phyloP scores from a whole-genome alignment of 192 early-diverging fungal genomes.

The Kappamyces sp. region DNA sequence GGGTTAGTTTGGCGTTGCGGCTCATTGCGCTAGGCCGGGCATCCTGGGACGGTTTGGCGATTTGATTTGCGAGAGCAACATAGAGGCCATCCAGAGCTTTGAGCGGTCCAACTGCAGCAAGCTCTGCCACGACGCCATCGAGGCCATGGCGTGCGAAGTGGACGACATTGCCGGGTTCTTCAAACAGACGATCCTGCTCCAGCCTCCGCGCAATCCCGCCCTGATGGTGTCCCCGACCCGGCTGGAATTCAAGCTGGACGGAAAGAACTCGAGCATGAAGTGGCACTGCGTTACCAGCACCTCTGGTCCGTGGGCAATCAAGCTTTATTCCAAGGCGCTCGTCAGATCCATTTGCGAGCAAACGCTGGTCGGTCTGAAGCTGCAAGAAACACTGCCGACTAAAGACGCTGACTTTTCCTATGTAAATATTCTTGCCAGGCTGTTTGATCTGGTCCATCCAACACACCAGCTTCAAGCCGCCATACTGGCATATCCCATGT shows the following conservation, averaged over 20 bases:
- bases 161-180: slow-evolving; percentile 43
- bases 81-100: slow-evolving; percentile 39
- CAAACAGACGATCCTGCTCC: slow-evolving; percentile 26
- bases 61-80: slow-evolving; percentile 31
- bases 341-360: slow-evolving; percentile 25
- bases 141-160: slow-evolving; percentile 21
- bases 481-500: slow-evolving; percentile 38
- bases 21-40: slow-evolving; percentile 30
- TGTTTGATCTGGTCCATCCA: slow-evolving; percentile 46
- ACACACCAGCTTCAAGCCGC: slow-evolving; percentile 38
- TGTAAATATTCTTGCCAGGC: slow-evolving; percentile 28
- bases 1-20: slow-evolving; percentile 26
- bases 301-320: slow-evolving; percentile 20
- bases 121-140: slow-evolving; percentile 38
- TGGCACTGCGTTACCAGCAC: slow-evolving; percentile 31
- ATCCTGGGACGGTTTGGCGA: slow-evolving; percentile 48
- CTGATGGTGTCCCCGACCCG: slow-evolving; percentile 17
- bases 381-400: neutral
- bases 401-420: slow-evolving; percentile 25
- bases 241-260: slow-evolving; percentile 20
- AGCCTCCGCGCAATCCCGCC: neutral
- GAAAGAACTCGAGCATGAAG: neutral
- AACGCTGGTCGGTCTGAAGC: slow-evolving; percentile 27
- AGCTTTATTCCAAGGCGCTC: slow-evolving; percentile 17
- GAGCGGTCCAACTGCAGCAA: slow-evolving; percentile 36